Conservation (phyloP, 2,329 filamentous ascomycete species). For the Cladosporium phlei region DNA sequence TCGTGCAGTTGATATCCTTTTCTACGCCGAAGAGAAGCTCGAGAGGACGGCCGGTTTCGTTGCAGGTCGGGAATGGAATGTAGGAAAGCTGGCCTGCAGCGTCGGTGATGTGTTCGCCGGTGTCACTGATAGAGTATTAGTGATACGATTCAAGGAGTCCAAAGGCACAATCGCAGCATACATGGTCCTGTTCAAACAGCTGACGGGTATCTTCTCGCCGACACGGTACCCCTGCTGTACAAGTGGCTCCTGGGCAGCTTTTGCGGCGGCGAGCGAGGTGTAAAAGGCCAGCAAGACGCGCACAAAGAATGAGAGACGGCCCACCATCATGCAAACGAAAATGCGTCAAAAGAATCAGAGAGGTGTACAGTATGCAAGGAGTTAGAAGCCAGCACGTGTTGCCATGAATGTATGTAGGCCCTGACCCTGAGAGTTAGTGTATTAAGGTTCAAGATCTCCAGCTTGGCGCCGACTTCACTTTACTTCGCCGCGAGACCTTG, state of each 20-base stretch:
- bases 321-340: conserved; percentile 18
- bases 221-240: conserved; percentile 41
- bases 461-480: no score
- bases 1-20: conserved; percentile 75
- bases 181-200: conserved; percentile 50
- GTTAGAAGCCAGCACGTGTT: conserved; percentile 2
- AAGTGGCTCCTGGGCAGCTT: conserved; percentile 40
- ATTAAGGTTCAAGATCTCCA: no score
- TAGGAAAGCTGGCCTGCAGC: conserved; percentile 79
- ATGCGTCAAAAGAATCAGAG: not conserved
- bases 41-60: conserved; percentile 77
- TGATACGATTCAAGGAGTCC: no score
- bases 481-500: no score
- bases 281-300: conserved; percentile 31
- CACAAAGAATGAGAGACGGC: conserved; percentile 24
- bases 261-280: conserved; percentile 34
- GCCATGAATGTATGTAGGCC: no score
- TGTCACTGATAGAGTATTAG: conserved; percentile 70
- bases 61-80: conserved; percentile 84
- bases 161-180: no score
- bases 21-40: conserved; percentile 83
- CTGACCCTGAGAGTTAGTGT: no score
- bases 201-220: conserved; percentile 48
- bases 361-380: conserved; percentile 10
- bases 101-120: conserved; percentile 83